phyloP scores from a whole-genome alignment of 1,284 basidiomycete genomes.

The Boletus semigastroideus region DNA sequence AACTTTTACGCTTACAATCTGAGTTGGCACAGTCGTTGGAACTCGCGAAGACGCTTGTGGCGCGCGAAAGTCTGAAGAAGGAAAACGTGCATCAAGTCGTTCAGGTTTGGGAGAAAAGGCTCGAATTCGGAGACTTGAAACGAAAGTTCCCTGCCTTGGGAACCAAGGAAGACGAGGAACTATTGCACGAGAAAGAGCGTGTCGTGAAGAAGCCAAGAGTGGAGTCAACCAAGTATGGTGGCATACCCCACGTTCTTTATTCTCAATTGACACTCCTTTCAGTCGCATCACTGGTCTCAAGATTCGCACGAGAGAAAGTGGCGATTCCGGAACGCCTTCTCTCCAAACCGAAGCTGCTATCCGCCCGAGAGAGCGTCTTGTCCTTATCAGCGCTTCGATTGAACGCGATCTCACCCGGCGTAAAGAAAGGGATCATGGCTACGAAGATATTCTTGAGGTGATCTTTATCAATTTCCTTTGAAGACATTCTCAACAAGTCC shows the following conservation, averaged over 20 bases:
- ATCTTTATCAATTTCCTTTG: constrained; percentile 17
- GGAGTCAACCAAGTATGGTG: constrained; percentile 40
- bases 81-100: constrained; percentile 59
- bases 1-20: constrained; percentile 75
- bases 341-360: constrained; percentile 48
- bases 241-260: no score
- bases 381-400: constrained; percentile 61
- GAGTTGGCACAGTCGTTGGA: constrained; percentile 77
- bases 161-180: constrained; percentile 80
- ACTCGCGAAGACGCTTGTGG: constrained; percentile 66
- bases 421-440: constrained; percentile 76
- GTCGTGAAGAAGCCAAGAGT: constrained; percentile 57
- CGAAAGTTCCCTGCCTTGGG: constrained; percentile 69
- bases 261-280: constrained; percentile 2
- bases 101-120: constrained; percentile 77
- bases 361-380: constrained; percentile 65
- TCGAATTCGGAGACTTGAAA: constrained; percentile 78
- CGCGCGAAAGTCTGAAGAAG: constrained; percentile 77
- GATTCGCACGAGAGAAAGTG: constrained; percentile 44
- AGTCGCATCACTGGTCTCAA: constrained; percentile 53
- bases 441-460: constrained; percentile 86
- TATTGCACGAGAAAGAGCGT: constrained; percentile 75
- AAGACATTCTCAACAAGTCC: not conserved
- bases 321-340: constrained; percentile 43
- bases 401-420: constrained; percentile 66